A percentile compares a stretch with the other conserved stretches of the same genome.
Evolutionary conservation across 1,139 yeast species (phyloP).

Genomic region (Geotrichum histeridarum): DNA sequence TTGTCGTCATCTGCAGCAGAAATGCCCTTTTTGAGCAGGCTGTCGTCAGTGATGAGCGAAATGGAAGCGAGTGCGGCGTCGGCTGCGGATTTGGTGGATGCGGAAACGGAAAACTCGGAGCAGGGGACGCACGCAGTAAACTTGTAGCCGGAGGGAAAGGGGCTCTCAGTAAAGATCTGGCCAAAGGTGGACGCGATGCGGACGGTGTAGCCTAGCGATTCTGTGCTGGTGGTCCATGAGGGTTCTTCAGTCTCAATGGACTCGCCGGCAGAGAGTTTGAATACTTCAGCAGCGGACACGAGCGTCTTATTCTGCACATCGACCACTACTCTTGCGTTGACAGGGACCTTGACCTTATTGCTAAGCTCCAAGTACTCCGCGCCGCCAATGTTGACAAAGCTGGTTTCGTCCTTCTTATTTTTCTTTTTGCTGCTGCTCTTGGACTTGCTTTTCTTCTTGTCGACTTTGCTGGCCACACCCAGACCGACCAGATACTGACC

Average conservation of each 20-base stretch:
- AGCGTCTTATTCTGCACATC: constrained; percentile 57
- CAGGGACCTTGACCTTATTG: constrained; percentile 60
- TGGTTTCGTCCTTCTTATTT: constrained; percentile 43
- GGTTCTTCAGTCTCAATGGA: constrained; percentile 1
- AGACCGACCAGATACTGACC: constrained; percentile 57
- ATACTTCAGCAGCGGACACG: constrained; percentile 69
- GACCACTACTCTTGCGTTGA: constrained; percentile 75
- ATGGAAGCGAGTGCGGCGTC: constrained; percentile 15
- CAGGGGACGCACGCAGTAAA: constrained; percentile 61
- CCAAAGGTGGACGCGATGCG: constrained; percentile 62
- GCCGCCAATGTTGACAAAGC: constrained; percentile 70
- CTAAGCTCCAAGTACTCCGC: constrained; percentile 50
- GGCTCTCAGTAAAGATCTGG: constrained; percentile 64
- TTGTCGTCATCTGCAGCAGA: constrained; percentile 24
- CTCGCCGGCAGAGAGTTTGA: constrained; percentile 39
- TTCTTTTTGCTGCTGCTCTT: constrained; percentile 41
- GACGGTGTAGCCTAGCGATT: constrained; percentile 65
- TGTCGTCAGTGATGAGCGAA: constrained; percentile 15
- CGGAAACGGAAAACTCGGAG: constrained; percentile 43
- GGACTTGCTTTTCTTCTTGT: constrained; percentile 42
- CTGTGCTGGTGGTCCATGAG: constrained; percentile 14
- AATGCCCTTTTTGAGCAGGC: constrained; percentile 21
- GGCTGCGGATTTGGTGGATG: neutral
- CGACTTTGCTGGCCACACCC: constrained; percentile 53
- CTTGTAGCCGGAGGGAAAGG: constrained; percentile 64